Conservation (phyloP, 1,284 basidiomycete species). For the Ustilago shanxiensis region DNA sequence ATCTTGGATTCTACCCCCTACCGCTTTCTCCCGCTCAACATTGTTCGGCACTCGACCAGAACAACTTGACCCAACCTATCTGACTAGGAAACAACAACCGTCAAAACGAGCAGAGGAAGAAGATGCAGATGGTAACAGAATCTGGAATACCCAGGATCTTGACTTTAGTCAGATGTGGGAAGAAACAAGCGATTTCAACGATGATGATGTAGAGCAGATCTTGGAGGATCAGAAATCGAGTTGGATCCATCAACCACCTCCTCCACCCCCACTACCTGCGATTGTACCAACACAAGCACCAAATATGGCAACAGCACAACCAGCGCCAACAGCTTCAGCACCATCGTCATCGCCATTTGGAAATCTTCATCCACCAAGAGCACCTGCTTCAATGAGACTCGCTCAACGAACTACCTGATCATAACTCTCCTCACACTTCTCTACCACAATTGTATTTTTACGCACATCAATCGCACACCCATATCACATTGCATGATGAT, state of each 20-base stretch:
- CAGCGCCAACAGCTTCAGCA: neutral
- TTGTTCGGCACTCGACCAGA: slow-evolving; percentile 37
- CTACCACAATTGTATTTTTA: slow-evolving; percentile 31
- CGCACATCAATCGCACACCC: neutral
- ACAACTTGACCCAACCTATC: slow-evolving; percentile 36
- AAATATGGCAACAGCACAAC: neutral
- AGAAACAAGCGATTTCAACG: slow-evolving; percentile 50
- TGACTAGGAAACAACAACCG: slow-evolving; percentile 13
- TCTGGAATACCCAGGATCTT: slow-evolving; percentile 42
- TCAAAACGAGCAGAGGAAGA: neutral
- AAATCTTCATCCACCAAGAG: slow-evolving; percentile 1
- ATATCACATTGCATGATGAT: neutral
- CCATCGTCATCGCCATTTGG: neutral
- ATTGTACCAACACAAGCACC: neutral
- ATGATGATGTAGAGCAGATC: slow-evolving; percentile 40
- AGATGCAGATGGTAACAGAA: slow-evolving; percentile 26
- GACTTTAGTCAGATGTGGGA: slow-evolving; percentile 53
- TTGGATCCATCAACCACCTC: slow-evolving; percentile 21
- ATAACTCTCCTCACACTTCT: neutral
- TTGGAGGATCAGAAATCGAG: slow-evolving; percentile 21
- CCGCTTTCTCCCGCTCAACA: slow-evolving; percentile 47
- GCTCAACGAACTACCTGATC: slow-evolving; percentile 8
- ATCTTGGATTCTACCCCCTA: slow-evolving; percentile 88
- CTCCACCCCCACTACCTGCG: slow-evolving; percentile 9
- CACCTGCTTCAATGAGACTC: slow-evolving; percentile 24